Base-by-base conservation (phyloP, 257 asterid species). In the Nicotiana paniculata region DNA sequence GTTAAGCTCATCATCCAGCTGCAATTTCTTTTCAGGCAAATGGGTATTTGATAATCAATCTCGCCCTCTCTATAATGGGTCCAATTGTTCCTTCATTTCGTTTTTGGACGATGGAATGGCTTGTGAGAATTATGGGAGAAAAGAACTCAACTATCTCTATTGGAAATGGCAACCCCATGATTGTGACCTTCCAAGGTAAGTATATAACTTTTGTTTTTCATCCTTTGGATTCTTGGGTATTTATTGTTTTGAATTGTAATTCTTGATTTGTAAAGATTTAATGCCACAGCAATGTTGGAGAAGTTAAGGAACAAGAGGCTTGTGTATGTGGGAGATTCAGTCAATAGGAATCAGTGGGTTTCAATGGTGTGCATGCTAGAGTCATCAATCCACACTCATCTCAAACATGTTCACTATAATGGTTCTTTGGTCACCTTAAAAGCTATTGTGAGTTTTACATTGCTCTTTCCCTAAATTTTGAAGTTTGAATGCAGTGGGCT, bases 351-450 rank as follows among this genome's bases (percentile, higher is more conserved):
- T 46, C 97, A 92, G 82, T 92, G 93, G 92, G 85, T 70, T 37
- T 92, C 97, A 4, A 85, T 93, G 89, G 90, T 89, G 32, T 93
- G 97, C 84, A 70, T 93, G 48, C 77, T 92, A 2, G 93, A 92
- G 63, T 85, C 93, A 24, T 69, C 82, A 33, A 83, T 88, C 39
- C 84, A 86, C 13, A 82, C 87, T 24, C 84, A 86, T 6, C 79
- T 43, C 4, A 88, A 84, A 84, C 58, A 80, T 10, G 80, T 89
- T 53, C 70, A 67, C 9, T 61, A 48, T 62, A 87, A 79, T 6
- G 92, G 85, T 80, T 88, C 91, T 55, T 83, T 87, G 43, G 81
- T 67, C 61, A 85, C 83, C 63, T 87, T 90, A 70, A 86, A 85
- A 55, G 82, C 90, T 37, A 72, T 79, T 9, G 97, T 93, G 88